Evolutionary conservation across 257 asterid genomes (phyloP).

Genomic region (Gardenia jasminoides): DNA sequence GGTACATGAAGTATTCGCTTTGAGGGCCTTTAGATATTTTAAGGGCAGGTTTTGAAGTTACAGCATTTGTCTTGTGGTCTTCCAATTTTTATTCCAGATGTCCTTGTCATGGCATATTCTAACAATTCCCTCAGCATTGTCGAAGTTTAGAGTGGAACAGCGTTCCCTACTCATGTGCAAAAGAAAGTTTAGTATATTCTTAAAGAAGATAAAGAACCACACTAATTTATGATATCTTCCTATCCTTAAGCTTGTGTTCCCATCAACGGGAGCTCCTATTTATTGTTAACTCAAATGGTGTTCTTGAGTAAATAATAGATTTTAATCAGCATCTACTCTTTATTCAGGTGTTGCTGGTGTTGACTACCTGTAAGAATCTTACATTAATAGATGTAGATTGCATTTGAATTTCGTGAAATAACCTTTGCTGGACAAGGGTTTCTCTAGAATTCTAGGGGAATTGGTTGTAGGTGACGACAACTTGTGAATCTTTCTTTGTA

Average conservation of each 20-base stretch:
- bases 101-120: constrained; percentile 7
- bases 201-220: not conserved
- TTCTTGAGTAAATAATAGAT: not conserved
- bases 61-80: constrained; percentile 3
- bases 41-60: constrained; percentile 2
- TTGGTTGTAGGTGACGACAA: not conserved
- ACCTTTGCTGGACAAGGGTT: not conserved
- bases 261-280: constrained; percentile 9
- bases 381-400: not conserved
- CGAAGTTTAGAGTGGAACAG: not conserved
- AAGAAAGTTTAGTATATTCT: not conserved
- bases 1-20: not conserved
- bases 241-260: constrained; percentile 6
- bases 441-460: not conserved
- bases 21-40: constrained; percentile 10
- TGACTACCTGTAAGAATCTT: not conserved
- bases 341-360: not conserved
- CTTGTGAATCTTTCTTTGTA: too few relatives aligned
- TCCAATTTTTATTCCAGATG: not conserved
- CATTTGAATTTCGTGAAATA: not conserved
- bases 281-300: not conserved
- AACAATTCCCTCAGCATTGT: constrained; percentile 6
- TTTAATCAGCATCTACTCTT: not conserved
- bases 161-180: not conserved
- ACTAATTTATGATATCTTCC: not conserved